Evolutionary conservation across 1,284 basidiomycete genomes (phyloP).

Genomic region (Amylostereum chailletii): DNA sequence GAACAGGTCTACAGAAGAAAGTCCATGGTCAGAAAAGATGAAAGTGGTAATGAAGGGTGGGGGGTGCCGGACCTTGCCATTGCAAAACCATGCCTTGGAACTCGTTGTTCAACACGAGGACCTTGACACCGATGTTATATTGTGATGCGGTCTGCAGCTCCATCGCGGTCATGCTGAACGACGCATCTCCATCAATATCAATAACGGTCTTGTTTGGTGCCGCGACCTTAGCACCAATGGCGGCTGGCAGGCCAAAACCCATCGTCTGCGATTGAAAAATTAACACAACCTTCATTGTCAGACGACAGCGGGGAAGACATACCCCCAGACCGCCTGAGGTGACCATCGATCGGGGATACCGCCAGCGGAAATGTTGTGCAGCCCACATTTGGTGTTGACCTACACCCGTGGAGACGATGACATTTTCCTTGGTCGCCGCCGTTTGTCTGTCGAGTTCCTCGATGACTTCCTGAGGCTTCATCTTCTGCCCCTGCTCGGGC

Average conservation of each 20-base stretch:
- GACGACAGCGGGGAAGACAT: constrained; percentile 23
- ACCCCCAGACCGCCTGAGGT: constrained; percentile 96
- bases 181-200: constrained; percentile 96
- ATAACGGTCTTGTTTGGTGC: constrained; percentile 90
- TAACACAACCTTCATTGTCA: constrained; percentile 9
- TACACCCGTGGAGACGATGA: constrained; percentile 89
- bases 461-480: constrained; percentile 97
- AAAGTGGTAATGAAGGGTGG: neutral
- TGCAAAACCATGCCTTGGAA: constrained; percentile 99
- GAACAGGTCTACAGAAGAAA: constrained; percentile 71
- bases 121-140: constrained; percentile 91
- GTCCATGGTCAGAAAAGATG: constrained; percentile 2
- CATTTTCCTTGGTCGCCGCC: constrained; percentile 69
- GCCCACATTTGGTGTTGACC: constrained; percentile 99
- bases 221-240: constrained; percentile 95
- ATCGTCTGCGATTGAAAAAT: constrained; percentile 57
- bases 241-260: constrained; percentile 94
- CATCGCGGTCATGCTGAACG: constrained; percentile 99
- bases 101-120: constrained; percentile 85
- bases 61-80: constrained; percentile 76
- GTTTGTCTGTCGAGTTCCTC: constrained; percentile 83
- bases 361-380: constrained; percentile 92
- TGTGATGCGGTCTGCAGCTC: constrained; percentile 92
- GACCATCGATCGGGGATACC: constrained; percentile 79
- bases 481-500: constrained; percentile 44